Evolutionary conservation across 2,329 filamentous ascomycete genomes (phyloP), one percentile per base, ranked within the genome.

Genomic region (Clonostachys rhizophaga): DNA sequence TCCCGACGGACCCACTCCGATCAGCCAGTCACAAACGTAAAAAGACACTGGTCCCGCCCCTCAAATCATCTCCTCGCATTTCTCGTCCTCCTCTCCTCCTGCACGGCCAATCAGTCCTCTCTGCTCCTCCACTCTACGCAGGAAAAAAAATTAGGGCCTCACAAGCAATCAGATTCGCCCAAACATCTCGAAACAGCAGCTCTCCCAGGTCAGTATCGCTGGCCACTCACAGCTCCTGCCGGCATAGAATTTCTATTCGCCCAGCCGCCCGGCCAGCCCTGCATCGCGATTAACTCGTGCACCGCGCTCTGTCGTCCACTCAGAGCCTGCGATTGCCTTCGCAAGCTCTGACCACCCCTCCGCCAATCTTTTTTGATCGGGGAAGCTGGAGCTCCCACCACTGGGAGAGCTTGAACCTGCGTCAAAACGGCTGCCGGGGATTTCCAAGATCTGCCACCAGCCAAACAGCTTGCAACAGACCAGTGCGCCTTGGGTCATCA

Each of bases 1-100:
- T 55, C 54, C 49, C 7, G 24, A 6, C 4, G 6, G 62, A 47
- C 64, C 71, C 69, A 70, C 66, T 30, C 24, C 24, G 50, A n/a
- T 72, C 69, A 74, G 71, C 74, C 73, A 76, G 68, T 75, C 67
- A 76, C 59, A 71, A 59, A 59, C 60, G 62, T 65, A 66, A 64
- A 68, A 70, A 66, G 63, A 65, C 58, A 60, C 61, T 62, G 61
- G 64, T 65, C 64, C 65, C 60, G 58, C 62, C 62, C 60, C 70
- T 75, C 74, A 75, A 76, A 75, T 76, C 73, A 76, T 62, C 65
- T 71, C 65, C 64, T 69, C 63, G 64, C 63, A 71, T 70, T 67
- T 63, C 56, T 70, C 69, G 65, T 67, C 65, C 62, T 65, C 61
- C 62, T 68, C 64, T 62, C 61, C 63, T 67, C 54, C 54, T 63